Percentiles rank a stretch among this genome's conserved stretches.
Conservation (phyloP, 352 stramenopile genomes). For the Ophiocytium majus region DNA sequence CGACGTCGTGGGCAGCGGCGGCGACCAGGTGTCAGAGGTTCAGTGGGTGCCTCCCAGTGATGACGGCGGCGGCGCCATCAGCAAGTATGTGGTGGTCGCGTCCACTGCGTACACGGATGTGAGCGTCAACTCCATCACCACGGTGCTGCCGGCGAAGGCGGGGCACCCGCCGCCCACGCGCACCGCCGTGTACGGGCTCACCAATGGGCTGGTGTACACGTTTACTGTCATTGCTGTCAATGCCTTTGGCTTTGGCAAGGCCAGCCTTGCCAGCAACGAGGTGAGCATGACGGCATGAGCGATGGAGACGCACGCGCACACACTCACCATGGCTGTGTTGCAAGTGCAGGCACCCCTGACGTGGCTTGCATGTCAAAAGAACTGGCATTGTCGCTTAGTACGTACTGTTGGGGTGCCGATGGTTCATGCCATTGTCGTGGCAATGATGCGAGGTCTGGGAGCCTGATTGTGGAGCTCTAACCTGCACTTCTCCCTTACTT, state of each 20-base stretch:
- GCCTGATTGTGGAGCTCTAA: too few species aligned
- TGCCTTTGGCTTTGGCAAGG: slow-evolving; percentile 33
- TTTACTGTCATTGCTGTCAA: slow-evolving; percentile 43
- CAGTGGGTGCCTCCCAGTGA: slow-evolving; percentile 28
- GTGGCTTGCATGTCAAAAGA: too few species aligned
- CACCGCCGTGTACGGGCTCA: slow-evolving; percentile 29
- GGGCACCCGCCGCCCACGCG: slow-evolving; percentile 30
- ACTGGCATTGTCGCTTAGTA: too few species aligned
- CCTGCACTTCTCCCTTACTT: too few species aligned
- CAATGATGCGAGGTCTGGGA: too few species aligned
- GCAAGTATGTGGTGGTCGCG: slow-evolving; percentile 50
- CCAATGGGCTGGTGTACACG: slow-evolving; percentile 49
- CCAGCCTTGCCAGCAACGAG: slow-evolving; percentile 46
- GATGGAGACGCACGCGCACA: too few species aligned
- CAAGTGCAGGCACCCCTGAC: too few species aligned
- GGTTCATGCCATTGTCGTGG: too few species aligned
- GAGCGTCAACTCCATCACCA: slow-evolving; percentile 46
- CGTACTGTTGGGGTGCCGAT: too few species aligned
- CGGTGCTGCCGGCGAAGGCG: slow-evolving; percentile 17
- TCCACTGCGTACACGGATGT: slow-evolving; percentile 46
- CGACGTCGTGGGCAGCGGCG: slow-evolving; percentile 38
- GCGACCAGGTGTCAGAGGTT: slow-evolving; percentile 41
- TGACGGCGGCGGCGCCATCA: slow-evolving; percentile 41
- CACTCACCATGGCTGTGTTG: too few species aligned
- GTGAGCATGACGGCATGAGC: too few species aligned